phyloP scores from a whole-genome alignment of 768 basidiomycete species.

The Tylopilus cervinicoccineus region DNA sequence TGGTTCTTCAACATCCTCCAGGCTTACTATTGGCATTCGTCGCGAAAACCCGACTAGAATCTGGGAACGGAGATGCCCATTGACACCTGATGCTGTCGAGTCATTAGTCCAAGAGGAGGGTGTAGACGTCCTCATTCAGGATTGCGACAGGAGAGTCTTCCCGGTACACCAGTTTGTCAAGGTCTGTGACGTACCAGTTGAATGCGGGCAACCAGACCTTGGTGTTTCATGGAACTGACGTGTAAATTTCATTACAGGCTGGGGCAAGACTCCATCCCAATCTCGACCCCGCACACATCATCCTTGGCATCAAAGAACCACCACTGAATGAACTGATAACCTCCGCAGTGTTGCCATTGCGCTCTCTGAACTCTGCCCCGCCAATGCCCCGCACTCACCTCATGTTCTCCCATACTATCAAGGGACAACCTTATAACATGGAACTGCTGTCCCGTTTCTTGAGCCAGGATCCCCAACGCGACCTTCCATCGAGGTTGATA shows the following conservation, averaged over 20 bases:
- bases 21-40: constrained; percentile 52
- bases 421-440: constrained; percentile 85
- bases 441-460: constrained; percentile 68
- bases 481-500: constrained; percentile 50
- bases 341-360: constrained; percentile 33
- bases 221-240: background rate
- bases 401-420: constrained; percentile 92
- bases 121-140: constrained; percentile 69
- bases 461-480: constrained; percentile 20
- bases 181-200: constrained; percentile 36
- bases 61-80: constrained; percentile 84
- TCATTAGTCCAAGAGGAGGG: constrained; percentile 52
- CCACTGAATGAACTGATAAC: constrained; percentile 60
- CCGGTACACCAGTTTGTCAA: constrained; percentile 56
- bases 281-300: constrained; percentile 64
- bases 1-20: constrained; percentile 21
- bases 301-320: constrained; percentile 88
- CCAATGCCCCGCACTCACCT: constrained; percentile 61
- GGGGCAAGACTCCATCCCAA: constrained; percentile 63
- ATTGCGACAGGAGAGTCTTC: constrained; percentile 74
- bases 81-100: constrained; percentile 73
- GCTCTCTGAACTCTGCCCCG: constrained; percentile 9
- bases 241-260: constrained; percentile 50
- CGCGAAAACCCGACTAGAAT: constrained; percentile 76
- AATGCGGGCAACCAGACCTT: background rate